Percentiles rank a stretch among this genome's conserved stretches.
phyloP scores from a whole-genome alignment of 192 early-diverging fungal genomes.

The Chytriomyces sp. region DNA sequence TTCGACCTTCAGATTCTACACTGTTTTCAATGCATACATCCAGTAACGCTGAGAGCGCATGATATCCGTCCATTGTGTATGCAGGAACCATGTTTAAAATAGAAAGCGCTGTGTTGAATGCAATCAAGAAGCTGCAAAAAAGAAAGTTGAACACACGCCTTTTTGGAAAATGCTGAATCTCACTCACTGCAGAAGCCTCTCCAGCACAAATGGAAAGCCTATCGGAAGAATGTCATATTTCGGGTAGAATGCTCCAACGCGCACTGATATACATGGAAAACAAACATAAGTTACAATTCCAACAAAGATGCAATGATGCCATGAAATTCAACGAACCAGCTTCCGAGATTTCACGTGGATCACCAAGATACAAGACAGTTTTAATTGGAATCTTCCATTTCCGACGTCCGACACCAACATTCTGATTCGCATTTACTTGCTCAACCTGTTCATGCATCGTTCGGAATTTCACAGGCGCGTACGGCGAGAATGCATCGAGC shows the following conservation, averaged over 20 bases:
- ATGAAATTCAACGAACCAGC: constrained; percentile 49
- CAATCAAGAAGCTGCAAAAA: constrained; percentile 62
- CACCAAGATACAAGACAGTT: constrained; percentile 67
- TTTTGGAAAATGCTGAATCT: neutral
- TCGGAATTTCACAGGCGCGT: neutral
- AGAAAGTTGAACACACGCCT: neutral
- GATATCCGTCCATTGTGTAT: constrained; percentile 72
- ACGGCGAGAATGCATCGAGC: neutral
- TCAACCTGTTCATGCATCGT: constrained; percentile 2
- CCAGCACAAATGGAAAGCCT: constrained; percentile 61
- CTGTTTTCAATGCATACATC: constrained; percentile 35
- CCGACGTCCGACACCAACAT: neutral
- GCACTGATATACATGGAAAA: constrained; percentile 43
- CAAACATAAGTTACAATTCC: neutral
- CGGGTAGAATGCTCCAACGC: constrained; percentile 65
- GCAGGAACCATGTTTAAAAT: constrained; percentile 78
- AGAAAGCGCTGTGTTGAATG: constrained; percentile 70
- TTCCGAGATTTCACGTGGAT: constrained; percentile 75
- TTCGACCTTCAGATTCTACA: neutral
- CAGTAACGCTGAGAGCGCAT: constrained; percentile 58
- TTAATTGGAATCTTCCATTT: constrained; percentile 38
- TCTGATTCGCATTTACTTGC: neutral
- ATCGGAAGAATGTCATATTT: constrained; percentile 62
- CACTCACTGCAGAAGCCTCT: constrained; percentile 59
- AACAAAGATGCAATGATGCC: too few species aligned